These are phyloP conservation scores for Phaffia tasmanica DNA, from an alignment of 768 basidiomycete species.

Conservation along the genomic window DNA sequence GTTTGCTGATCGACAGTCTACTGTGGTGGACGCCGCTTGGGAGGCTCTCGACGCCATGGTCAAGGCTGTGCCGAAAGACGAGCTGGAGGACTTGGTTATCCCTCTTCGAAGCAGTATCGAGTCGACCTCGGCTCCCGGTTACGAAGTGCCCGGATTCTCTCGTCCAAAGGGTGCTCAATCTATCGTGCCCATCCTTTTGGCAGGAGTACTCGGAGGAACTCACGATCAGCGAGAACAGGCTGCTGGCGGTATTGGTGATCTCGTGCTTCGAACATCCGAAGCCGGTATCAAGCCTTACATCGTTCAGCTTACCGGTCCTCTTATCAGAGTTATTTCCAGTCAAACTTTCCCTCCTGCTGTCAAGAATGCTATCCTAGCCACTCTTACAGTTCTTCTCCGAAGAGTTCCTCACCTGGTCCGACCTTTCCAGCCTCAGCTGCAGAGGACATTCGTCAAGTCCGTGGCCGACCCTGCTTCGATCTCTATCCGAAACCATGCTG, in stretches of 20 bases:
- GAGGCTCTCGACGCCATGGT: slow-evolving; percentile 72
- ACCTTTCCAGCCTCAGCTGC: slow-evolving; percentile 96
- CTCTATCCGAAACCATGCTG: slow-evolving; percentile 69
- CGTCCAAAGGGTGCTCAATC: slow-evolving; percentile 66
- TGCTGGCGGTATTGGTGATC: slow-evolving; percentile 89
- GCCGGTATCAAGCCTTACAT: slow-evolving; percentile 85
- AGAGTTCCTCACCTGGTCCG: slow-evolving; percentile 80
- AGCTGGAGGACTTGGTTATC: slow-evolving; percentile 79
- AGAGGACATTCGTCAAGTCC: slow-evolving; percentile 91
- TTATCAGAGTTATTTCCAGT: slow-evolving; percentile 81
- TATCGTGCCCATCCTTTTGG: slow-evolving; percentile 73
- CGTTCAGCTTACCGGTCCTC: slow-evolving; percentile 86
- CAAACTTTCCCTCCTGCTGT: slow-evolving; percentile 74
- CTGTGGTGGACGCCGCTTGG: slow-evolving; percentile 64
- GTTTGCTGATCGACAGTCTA: slow-evolving; percentile 56
- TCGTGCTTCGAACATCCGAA: slow-evolving; percentile 78
- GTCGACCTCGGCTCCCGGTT: slow-evolving; percentile 54
- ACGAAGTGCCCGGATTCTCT: slow-evolving; percentile 70
- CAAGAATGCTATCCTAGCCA: slow-evolving; percentile 79
- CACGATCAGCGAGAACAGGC: slow-evolving; percentile 58
- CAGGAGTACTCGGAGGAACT: slow-evolving; percentile 33
- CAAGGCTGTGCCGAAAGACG: slow-evolving; percentile 83
- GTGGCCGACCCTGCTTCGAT: slow-evolving; percentile 65
- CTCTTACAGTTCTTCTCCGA: slow-evolving; percentile 72
- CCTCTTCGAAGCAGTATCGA: slow-evolving; percentile 82